Evolutionary conservation across 176 grass and related monocot genomes (phyloP), one percentile per base, ranked within the genome.

Genomic region (Stipa capillata): DNA sequence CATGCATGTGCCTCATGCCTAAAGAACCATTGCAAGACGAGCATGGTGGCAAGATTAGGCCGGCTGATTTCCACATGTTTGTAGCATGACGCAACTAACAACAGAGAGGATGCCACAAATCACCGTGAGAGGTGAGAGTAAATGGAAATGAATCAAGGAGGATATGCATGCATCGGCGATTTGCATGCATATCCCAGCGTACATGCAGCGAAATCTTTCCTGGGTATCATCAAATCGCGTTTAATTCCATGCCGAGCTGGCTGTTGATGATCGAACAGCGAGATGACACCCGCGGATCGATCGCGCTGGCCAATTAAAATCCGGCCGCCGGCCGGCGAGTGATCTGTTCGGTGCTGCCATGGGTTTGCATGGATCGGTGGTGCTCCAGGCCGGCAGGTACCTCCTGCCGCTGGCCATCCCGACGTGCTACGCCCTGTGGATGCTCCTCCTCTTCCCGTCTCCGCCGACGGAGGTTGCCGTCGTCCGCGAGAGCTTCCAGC

Each of bases 361-460:
- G 82, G 82, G 39, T 25, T 61, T 1, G 17, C 79, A 52, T 31
- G 69, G 65, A 16, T 65, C 62, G 54, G 45, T 78, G 72, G 45
- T 21, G 64, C 74, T 77, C 11, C 55, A 66, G 13, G 65, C 56
- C 78, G 61, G 40, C 51, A 69, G 66, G 61, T 76, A 28, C 37
- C 55, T 81, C 84, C 73, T 83, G 41, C 73, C 64, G 34, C 47
- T 76, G 21, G 7, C 57, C 52, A 18, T 92, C 31, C 67, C 68
- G 27, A 73, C 77, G 29, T 87, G 66, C 49, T 87, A 74, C 49
- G 59, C 80, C 77, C 14, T 83, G 0, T 78, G 82, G 62, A 42
- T 61, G 78, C 7, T 90, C 49, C 9, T 90, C 33, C 8, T 74
- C 73, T 85, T 85, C 49, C 39, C 10, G 43, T 42, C 66, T 21